Conservation (phyloP, 345 rosid genomes). For the Gynandropsis gynandra region DNA sequence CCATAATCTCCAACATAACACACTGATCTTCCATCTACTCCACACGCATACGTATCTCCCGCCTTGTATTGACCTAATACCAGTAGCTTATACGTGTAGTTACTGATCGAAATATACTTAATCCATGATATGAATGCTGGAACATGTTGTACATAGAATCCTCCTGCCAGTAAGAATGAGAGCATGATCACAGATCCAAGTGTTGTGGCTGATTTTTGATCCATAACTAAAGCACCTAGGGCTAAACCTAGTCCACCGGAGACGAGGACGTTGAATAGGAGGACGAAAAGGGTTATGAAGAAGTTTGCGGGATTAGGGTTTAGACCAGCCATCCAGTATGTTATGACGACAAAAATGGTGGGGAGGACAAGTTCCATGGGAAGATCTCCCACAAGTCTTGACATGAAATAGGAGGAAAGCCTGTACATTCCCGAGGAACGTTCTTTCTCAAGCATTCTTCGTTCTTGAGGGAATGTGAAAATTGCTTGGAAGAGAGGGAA, state of each 20-base stretch:
- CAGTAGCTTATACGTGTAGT: slow-evolving; percentile 74
- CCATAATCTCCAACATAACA: slow-evolving; percentile 72
- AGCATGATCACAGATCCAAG: slow-evolving; percentile 92
- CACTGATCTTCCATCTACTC: slow-evolving; percentile 23
- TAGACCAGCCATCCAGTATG: slow-evolving; percentile 73
- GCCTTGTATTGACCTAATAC: slow-evolving; percentile 69
- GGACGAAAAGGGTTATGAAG: slow-evolving; percentile 35
- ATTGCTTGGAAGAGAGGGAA: slow-evolving; percentile 70
- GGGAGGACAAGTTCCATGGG: slow-evolving; percentile 79
- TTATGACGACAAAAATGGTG: slow-evolving; percentile 36
- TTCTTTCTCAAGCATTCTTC: slow-evolving; percentile 77
- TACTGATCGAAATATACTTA: slow-evolving; percentile 75
- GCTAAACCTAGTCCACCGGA: slow-evolving; percentile 88
- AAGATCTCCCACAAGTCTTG: slow-evolving; percentile 50
- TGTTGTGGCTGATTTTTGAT: slow-evolving; percentile 79
- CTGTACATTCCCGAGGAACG: slow-evolving; percentile 78
- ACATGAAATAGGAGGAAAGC: slow-evolving; percentile 76
- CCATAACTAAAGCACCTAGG: slow-evolving; percentile 81
- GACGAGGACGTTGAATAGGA: slow-evolving; percentile 73
- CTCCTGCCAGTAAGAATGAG: slow-evolving; percentile 67
- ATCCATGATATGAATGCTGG: slow-evolving; percentile 78
- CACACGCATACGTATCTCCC: slow-evolving; percentile 58
- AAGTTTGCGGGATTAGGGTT: slow-evolving; percentile 32
- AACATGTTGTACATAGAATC: slow-evolving; percentile 79
- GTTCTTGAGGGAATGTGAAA: slow-evolving; percentile 74